Evolutionary conservation across 2,329 filamentous ascomycete species (phyloP).

Genomic region (Cordyceps tenuipes): DNA sequence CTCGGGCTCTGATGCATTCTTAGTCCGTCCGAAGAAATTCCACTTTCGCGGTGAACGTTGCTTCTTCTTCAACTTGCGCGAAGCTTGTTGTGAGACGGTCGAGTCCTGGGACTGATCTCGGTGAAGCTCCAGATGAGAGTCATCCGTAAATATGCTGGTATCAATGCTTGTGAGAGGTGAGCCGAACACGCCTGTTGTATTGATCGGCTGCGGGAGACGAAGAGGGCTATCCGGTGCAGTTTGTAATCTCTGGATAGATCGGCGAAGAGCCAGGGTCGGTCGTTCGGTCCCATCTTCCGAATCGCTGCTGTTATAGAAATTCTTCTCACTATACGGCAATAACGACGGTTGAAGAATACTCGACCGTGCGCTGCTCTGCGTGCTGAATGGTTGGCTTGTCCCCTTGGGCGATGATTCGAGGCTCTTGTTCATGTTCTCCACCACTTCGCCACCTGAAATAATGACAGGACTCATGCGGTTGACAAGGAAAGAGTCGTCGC

Average conservation of each 20-base stretch:
- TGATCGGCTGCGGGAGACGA: slow-evolving; percentile 45
- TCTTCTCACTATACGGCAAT: slow-evolving; percentile 30
- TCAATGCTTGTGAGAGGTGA: slow-evolving; percentile 50
- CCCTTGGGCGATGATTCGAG: slow-evolving; percentile 40
- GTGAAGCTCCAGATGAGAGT: slow-evolving; percentile 39
- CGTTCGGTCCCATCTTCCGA: slow-evolving; percentile 41
- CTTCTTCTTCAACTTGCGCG: slow-evolving; percentile 50
- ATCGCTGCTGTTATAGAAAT: slow-evolving; percentile 49
- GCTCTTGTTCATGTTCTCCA: slow-evolving; percentile 51
- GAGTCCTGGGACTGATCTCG: slow-evolving; percentile 26
- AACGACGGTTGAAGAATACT: slow-evolving; percentile 44
- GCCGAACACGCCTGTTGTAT: slow-evolving; percentile 34
- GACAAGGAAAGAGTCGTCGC: slow-evolving; percentile 48
- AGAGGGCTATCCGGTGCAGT: slow-evolving; percentile 36
- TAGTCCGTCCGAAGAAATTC: slow-evolving; percentile 54
- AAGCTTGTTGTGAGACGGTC: slow-evolving; percentile 20
- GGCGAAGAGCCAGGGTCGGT: slow-evolving; percentile 45
- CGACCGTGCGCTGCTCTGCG: slow-evolving; percentile 32
- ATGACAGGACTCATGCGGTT: slow-evolving; percentile 58
- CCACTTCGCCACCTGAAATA: slow-evolving; percentile 54
- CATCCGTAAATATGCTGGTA: slow-evolving; percentile 49
- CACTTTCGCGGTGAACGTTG: slow-evolving; percentile 50
- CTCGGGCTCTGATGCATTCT: slow-evolving; percentile 33
- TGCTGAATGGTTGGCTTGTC: slow-evolving; percentile 34
- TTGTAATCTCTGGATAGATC: slow-evolving; percentile 45